Base-by-base conservation (phyloP, 1,139 yeast species). In the Pichia sp. region DNA sequence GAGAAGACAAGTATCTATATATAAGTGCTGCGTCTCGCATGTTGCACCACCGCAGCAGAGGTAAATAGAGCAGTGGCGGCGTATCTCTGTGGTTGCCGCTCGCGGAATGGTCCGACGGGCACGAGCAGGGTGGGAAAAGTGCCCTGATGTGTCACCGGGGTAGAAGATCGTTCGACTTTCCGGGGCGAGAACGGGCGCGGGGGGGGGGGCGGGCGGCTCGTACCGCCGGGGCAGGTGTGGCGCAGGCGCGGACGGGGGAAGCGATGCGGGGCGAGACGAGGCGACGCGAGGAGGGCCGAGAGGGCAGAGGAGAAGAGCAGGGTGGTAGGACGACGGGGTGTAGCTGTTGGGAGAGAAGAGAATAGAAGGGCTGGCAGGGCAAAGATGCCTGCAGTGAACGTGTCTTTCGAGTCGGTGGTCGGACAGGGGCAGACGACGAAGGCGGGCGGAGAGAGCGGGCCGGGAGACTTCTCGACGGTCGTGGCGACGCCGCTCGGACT, bases 401-500 rank as follows among this genome's bases (percentile, higher is more conserved):
- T 57, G 1, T 47, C 47, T 2, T 51, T 55, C 40, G 49, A 50
- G 2, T 36, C 53, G 2, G 59, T 55, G 3, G 13, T 49, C 43
- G 51, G 3, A 45, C 54, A 2, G n/a, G n/a, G n/a, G 30, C 45
- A 1, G 43, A n/a, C 8, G 41, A 13, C 1, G 41, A 42, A 19
- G 32, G 26, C 40, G 47, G 15, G 40, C 55, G 1, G 31, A 19
- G 23, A 19, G 23, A 19, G 23, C 23, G 23, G 23, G 23, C 23
- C 54, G 8, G 48, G 50, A 1, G 54, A 60, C 23, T 58, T 55
- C 36, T 49, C 64, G 7, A 56, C 64, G 3, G 50, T 77, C 10
- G 66, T 82, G 8, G 63, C 77, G 1, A 81, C 92, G 0, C 78
- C 84, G 0, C 69, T 72, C 49, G 93, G 92, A 0, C 73, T 81